Percentiles rank a stretch among this genome's conserved stretches.
These are phyloP conservation scores for Zygosaccharomyces kombuchaensis DNA, from an alignment of 805 yeast species.

Conservation along the genomic window DNA sequence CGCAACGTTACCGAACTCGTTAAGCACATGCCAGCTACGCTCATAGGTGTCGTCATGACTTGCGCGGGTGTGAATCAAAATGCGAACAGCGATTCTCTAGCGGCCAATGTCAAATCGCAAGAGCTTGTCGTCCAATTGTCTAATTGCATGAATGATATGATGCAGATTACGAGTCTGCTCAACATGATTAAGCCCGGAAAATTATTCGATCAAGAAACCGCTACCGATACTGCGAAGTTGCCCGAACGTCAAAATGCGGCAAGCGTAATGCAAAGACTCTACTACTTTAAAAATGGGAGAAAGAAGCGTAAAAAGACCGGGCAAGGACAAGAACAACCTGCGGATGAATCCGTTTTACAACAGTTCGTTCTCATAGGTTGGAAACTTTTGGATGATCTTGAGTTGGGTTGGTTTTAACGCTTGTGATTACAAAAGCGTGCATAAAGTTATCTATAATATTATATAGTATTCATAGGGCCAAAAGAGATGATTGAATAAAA, in stretches of 20 bases:
- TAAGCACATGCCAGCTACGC: constrained; percentile 30
- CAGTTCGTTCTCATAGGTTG: constrained; percentile 27
- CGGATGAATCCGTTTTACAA: neutral
- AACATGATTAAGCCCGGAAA: constrained; percentile 31
- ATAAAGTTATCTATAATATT: neutral
- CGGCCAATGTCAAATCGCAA: constrained; percentile 18
- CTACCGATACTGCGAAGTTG: neutral
- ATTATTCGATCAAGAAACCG: constrained; percentile 21
- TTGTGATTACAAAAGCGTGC: neutral
- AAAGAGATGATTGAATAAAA: too few species aligned
- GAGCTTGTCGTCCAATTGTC: constrained; percentile 30
- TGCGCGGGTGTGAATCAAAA: constrained; percentile 16
- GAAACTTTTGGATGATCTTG: constrained; percentile 31
- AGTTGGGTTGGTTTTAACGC: constrained; percentile 31
- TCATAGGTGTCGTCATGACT: constrained; percentile 29
- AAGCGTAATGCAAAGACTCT: constrained; percentile 6
- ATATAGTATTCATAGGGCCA: too few species aligned
- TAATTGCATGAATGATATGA: constrained; percentile 33
- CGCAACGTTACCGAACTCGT: constrained; percentile 28
- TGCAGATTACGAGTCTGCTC: constrained; percentile 31
- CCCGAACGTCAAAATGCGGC: neutral
- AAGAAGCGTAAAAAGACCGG: neutral
- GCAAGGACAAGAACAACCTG: neutral
- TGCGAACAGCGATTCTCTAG: neutral
- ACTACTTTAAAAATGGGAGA: constrained; percentile 3